Evolutionary conservation across 1,139 yeast species (phyloP).

Genomic region (Suhomyces chickasaworum): DNA sequence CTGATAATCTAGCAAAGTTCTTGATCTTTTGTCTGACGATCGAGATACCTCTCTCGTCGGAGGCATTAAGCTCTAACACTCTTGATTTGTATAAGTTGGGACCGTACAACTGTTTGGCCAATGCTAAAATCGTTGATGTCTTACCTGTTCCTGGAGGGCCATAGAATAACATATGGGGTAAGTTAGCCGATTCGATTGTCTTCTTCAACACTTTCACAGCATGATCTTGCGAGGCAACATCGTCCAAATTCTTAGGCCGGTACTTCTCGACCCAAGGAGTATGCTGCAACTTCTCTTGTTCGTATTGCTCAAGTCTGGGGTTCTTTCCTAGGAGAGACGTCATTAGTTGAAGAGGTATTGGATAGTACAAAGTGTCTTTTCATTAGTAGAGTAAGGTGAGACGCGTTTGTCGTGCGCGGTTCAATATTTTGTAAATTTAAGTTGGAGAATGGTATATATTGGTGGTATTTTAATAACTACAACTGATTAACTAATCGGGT

Average conservation of each 20-base stretch:
- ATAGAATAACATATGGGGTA: slow-evolving; percentile 94
- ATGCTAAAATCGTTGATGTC: slow-evolving; percentile 87
- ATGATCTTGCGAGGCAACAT: slow-evolving; percentile 89
- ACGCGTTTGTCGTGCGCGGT: slow-evolving; percentile 5
- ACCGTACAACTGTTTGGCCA: slow-evolving; percentile 81
- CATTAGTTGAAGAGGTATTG: slow-evolving; percentile 12
- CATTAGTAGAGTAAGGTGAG: neutral
- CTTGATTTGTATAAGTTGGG: slow-evolving; percentile 70
- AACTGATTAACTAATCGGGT: too few relatives aligned
- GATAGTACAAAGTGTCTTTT: too few relatives aligned
- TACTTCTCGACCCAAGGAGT: slow-evolving; percentile 83
- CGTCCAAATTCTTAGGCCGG: slow-evolving; percentile 81
- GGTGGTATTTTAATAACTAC: too few relatives aligned
- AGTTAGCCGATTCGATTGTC: slow-evolving; percentile 75
- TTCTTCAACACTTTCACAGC: slow-evolving; percentile 83
- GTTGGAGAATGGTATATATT: neutral
- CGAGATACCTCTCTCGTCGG: slow-evolving; percentile 94
- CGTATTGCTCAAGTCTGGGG: slow-evolving; percentile 34
- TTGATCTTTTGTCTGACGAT: slow-evolving; percentile 92
- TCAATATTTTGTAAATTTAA: neutral
- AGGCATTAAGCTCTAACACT: slow-evolving; percentile 90
- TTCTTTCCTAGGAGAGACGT: slow-evolving; percentile 21
- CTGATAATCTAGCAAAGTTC: slow-evolving; percentile 85
- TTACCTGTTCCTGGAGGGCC: slow-evolving; percentile 99
- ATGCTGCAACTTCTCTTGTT: slow-evolving; percentile 48